These are phyloP conservation scores for Chaetoceros tenuissimus DNA, from an alignment of 108 stramenopile species.

Conservation along the genomic window DNA sequence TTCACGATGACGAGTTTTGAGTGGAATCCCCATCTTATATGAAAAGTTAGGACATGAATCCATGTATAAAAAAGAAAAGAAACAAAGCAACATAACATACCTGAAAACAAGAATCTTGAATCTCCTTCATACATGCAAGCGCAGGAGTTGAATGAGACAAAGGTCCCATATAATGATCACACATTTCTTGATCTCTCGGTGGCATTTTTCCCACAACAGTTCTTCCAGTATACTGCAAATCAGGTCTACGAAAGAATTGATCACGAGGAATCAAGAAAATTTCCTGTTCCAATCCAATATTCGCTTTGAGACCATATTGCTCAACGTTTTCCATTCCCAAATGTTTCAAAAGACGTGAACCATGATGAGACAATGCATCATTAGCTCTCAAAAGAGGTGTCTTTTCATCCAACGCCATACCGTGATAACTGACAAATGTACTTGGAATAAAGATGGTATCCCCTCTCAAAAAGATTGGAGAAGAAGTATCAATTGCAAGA, in stretches of 20 bases:
- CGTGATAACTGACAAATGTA: slow-evolving; percentile 88
- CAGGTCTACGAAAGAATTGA: slow-evolving; percentile 82
- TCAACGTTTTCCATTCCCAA: slow-evolving; percentile 71
- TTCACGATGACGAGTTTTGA: slow-evolving; percentile 91
- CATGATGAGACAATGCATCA: slow-evolving; percentile 79
- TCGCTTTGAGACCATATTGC: slow-evolving; percentile 51
- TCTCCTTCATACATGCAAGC: slow-evolving; percentile 88
- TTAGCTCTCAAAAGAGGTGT: slow-evolving; percentile 87
- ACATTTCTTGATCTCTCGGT: slow-evolving; percentile 92
- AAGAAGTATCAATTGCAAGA: slow-evolving; percentile 82
- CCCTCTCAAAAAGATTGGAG: slow-evolving; percentile 84
- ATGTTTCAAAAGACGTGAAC: slow-evolving; percentile 61
- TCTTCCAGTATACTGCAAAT: slow-evolving; percentile 87
- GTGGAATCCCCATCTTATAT: slow-evolving; percentile 81
- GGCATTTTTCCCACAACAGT: slow-evolving; percentile 89
- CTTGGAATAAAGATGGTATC: slow-evolving; percentile 92
- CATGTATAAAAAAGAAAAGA: too few species aligned
- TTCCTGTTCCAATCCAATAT: slow-evolving; percentile 95
- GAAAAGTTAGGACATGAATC: too few species aligned
- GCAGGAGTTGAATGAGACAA: slow-evolving; percentile 68
- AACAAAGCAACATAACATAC: too few species aligned
- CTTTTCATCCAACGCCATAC: slow-evolving; percentile 93
- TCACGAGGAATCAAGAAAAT: slow-evolving; percentile 92
- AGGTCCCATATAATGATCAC: slow-evolving; percentile 92
- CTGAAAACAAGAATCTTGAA: slow-evolving; percentile 84